phyloP scores from a whole-genome alignment of 1,284 basidiomycete genomes.

The Ganoderma resinaceum region DNA sequence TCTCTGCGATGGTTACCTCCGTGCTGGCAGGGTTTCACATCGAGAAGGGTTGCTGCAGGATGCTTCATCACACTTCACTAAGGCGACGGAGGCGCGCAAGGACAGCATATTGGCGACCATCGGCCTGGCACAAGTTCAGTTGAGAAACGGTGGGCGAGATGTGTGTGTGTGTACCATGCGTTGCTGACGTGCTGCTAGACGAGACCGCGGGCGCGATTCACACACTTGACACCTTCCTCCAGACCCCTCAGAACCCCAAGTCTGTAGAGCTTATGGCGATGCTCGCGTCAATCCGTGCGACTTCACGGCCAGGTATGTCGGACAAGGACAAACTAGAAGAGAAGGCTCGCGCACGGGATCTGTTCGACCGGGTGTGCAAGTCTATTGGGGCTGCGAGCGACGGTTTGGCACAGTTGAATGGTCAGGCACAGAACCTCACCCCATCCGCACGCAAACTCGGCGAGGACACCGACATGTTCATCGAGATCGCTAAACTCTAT shows the following conservation, averaged over 20 bases:
- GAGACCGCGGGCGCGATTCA: constrained; percentile 85
- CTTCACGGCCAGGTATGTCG: constrained; percentile 80
- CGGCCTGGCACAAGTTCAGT: constrained; percentile 86
- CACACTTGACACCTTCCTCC: constrained; percentile 84
- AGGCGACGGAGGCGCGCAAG: constrained; percentile 71
- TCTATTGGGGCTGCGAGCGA: constrained; percentile 66
- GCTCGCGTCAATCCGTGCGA: constrained; percentile 86
- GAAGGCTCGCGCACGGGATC: constrained; percentile 75
- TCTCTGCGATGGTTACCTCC: constrained; percentile 80
- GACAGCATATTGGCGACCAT: constrained; percentile 77
- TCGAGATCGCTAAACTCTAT: constrained; percentile 89
- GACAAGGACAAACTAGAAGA: constrained; percentile 77
- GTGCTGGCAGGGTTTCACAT: constrained; percentile 83
- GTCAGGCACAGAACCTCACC: constrained; percentile 35
- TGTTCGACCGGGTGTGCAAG: constrained; percentile 81
- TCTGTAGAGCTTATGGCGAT: constrained; percentile 87
- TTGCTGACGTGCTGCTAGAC: constrained; percentile 49
- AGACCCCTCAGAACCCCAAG: constrained; percentile 62
- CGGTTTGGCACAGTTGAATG: constrained; percentile 45
- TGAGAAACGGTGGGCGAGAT: constrained; percentile 69
- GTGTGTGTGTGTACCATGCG: constrained; percentile 2
- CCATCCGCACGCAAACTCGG: constrained; percentile 61
- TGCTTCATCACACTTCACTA: constrained; percentile 78
- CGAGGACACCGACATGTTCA: constrained; percentile 84
- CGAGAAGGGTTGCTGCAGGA: constrained; percentile 65